These are phyloP conservation scores for Dacryopinax primogenitus DNA, from an alignment of 768 basidiomycete species.

Conservation along the genomic window DNA sequence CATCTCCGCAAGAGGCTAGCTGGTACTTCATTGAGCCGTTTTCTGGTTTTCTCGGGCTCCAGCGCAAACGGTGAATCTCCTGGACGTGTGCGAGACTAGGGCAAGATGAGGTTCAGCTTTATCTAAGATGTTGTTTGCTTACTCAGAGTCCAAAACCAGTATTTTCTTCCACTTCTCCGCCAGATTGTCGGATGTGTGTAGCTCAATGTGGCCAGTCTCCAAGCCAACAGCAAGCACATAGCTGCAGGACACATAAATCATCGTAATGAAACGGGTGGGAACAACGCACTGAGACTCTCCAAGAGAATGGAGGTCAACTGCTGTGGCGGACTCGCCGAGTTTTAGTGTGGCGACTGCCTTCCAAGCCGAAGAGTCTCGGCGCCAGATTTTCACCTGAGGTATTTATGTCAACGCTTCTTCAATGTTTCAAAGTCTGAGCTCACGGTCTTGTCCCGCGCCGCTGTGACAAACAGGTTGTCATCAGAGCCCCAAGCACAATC, in stretches of 20 bases:
- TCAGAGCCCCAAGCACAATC: constrained; percentile 79
- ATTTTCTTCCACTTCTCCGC: constrained; percentile 38
- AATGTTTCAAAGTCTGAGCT: constrained; percentile 17
- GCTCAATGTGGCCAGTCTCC: constrained; percentile 62
- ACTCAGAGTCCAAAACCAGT: constrained; percentile 42
- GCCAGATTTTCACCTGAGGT: constrained; percentile 81
- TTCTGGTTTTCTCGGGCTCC: constrained; percentile 41
- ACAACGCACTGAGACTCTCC: constrained; percentile 17
- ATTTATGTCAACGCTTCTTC: not conserved
- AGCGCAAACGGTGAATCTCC: constrained; percentile 69
- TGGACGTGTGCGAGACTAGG: constrained; percentile 58
- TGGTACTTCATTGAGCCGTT: constrained; percentile 28
- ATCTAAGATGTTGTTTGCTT: constrained; percentile 16
- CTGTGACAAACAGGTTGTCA: constrained; percentile 75
- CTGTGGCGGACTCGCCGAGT: constrained; percentile 65
- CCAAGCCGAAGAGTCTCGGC: constrained; percentile 39
- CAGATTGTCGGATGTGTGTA: constrained; percentile 38
- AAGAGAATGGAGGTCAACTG: constrained; percentile 49
- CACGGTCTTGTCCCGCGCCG: constrained; percentile 89
- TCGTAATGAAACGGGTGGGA: not conserved
- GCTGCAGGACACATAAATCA: constrained; percentile 20
- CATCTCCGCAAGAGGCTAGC: constrained; percentile 83
- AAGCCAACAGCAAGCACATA: constrained; percentile 67
- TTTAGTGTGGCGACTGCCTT: constrained; percentile 46
- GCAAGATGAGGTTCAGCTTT: not conserved